phyloP scores from a whole-genome alignment of 192 early-diverging fungal species.

The Coemansia sp. region DNA sequence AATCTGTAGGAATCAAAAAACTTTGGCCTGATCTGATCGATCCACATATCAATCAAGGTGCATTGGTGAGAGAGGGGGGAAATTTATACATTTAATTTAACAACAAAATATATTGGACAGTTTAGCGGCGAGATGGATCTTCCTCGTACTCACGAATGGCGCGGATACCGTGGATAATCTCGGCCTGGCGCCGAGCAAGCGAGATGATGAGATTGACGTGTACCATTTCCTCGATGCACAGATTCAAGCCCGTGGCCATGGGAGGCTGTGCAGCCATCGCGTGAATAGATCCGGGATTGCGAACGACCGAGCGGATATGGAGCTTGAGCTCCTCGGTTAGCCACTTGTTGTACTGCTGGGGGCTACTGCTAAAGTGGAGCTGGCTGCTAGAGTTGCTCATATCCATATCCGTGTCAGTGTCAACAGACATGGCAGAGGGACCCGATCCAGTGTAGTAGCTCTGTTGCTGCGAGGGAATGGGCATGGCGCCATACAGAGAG shows the following conservation, averaged over 20 bases:
- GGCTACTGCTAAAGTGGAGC: conserved; percentile 13
- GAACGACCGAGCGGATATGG: conserved; percentile 47
- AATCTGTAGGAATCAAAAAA: background rate
- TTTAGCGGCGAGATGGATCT: background rate
- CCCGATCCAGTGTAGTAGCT: background rate
- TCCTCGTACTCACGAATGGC: conserved; percentile 48
- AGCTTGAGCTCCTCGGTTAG: conserved; percentile 48
- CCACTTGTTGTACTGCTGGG: conserved; percentile 43
- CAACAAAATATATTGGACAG: background rate
- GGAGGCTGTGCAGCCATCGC: conserved; percentile 39
- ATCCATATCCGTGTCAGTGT: conserved; percentile 15
- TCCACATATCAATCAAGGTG: background rate
- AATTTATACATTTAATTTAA: background rate
- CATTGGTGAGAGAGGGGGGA: background rate
- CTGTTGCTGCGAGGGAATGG: conserved; percentile 10
- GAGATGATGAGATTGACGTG: conserved; percentile 51
- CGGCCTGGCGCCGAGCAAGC: conserved; percentile 50
- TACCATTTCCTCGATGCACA: conserved; percentile 48
- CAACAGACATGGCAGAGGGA: conserved; percentile 18
- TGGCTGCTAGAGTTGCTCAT: conserved; percentile 11
- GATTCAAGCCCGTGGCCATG: conserved; percentile 40
- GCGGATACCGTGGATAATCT: conserved; percentile 49
- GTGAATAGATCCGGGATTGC: conserved; percentile 27
- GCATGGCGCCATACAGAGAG: conserved; percentile 9
- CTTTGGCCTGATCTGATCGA: conserved; percentile 4